phyloP scores from a whole-genome alignment of 2,329 filamentous ascomycete genomes.

The Aureobasidium zeae region DNA sequence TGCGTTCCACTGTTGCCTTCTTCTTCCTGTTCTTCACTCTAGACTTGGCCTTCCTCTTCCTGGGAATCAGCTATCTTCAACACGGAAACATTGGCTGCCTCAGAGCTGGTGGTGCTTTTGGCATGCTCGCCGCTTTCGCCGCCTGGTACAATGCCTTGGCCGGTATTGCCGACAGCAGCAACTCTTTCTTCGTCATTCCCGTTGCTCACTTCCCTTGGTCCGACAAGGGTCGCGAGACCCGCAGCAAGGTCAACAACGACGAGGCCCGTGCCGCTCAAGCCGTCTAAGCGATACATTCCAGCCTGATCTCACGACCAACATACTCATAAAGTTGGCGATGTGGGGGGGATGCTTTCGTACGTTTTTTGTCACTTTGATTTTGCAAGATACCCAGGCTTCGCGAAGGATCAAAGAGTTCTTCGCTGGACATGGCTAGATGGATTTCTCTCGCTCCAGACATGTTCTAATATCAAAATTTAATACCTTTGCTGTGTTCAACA shows the following conservation, averaged over 20 bases:
- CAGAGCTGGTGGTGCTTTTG: constrained; percentile 44
- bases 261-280: constrained; percentile 26
- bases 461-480: too few relatives aligned
- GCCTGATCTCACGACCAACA: not conserved
- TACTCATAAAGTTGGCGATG: not conserved
- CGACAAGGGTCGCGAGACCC: constrained; percentile 57
- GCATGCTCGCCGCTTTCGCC: constrained; percentile 43
- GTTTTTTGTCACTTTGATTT: constrained; percentile 12
- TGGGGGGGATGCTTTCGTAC: too few relatives aligned
- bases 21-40: constrained; percentile 50
- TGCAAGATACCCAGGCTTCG: constrained; percentile 16
- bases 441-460: too few relatives aligned
- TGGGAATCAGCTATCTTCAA: constrained; percentile 46
- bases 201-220: constrained; percentile 96
- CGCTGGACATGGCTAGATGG: too few relatives aligned
- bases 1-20: constrained; percentile 51
- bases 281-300: constrained; percentile 19
- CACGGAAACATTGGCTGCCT: constrained; percentile 36
- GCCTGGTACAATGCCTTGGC: constrained; percentile 49
- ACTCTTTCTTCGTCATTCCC: constrained; percentile 82
- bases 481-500: too few relatives aligned
- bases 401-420: constrained; percentile 11
- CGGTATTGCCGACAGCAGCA: constrained; percentile 46
- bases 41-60: constrained; percentile 49
- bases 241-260: constrained; percentile 39